Evolutionary conservation across 169 alveolate species (phyloP), one percentile per base, ranked within the genome.

Genomic region (Cryptosporidium canis): DNA sequence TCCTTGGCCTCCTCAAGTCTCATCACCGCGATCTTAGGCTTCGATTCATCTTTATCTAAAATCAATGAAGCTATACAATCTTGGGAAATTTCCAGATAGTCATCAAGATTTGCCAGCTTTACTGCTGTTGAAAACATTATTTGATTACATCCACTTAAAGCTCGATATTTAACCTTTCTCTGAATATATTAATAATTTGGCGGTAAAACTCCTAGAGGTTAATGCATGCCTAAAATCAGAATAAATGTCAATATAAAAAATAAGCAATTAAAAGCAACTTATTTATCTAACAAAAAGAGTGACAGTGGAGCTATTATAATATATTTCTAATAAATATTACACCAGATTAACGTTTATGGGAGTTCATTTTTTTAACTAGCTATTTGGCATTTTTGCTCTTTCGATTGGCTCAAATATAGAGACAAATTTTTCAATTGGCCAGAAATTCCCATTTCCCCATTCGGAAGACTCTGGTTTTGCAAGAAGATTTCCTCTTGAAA

Each of bases 61-160:
- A 83, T 51, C 33, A 95, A 67, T 8, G 98, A 96, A 64, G 92
- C 90, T 8, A 95, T 91, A 71, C 98, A 96, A 44, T 96, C 97
- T 66, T 94, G 94, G 47, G 96, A 83, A 11, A 95, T 96, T 51
- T 90, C 92, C 8, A 96, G 90, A 83, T 90, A 96, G 83, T 96
- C 97, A 85, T 94, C 95, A 6, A 96, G 83, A 56, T 93, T 92
- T 29, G 95, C 93, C 9, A 96, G 83, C 82, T 93, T 96, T 31
- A 94, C 94, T 14, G 95, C 92, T 48, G 93, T 91, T 9, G 96
- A 92, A 83, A 94, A 92, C 95, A 77, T 77, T 1, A 9, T 43
- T 43, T 18, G 24, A 51, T 51, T 4, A 21, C 12, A n/a, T 61
- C 68, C 8, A 61, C 27, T 31, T 16, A 61, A 61, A 61, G 45